Conservation (phyloP, 2,329 filamentous ascomycete genomes). For the Phialemoniopsis sp. region DNA sequence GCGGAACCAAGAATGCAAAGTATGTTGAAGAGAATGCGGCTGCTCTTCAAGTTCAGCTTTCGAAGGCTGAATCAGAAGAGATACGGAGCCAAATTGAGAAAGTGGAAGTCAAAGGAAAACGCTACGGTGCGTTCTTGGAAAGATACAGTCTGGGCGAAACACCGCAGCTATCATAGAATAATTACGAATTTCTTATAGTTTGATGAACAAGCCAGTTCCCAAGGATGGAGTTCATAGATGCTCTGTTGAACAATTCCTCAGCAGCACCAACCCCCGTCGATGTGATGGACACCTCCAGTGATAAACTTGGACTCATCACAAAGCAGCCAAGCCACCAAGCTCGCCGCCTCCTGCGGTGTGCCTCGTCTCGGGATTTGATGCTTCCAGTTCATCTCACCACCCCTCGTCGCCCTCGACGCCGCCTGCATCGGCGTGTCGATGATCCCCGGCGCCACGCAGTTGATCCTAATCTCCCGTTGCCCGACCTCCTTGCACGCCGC, state of each 20-base stretch:
- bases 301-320: slow-evolving; percentile 6
- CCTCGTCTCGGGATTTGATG: not conserved
- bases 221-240: no score
- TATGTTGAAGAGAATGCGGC: slow-evolving; percentile 42
- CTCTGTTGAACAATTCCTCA: no score
- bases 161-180: no score
- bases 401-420: no score
- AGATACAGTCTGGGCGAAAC: no score
- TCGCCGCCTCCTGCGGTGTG: slow-evolving; percentile 5
- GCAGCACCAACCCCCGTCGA: slow-evolving; percentile 3
- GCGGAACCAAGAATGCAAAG: slow-evolving; percentile 40
- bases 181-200: no score
- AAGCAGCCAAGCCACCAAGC: slow-evolving; percentile 3
- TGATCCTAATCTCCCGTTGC: slow-evolving; percentile 51
- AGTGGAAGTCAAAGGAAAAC: slow-evolving; percentile 8
- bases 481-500: slow-evolving; percentile 66
- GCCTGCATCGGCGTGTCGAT: slow-evolving; percentile 10
- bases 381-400: no score
- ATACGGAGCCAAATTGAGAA: slow-evolving; percentile 19
- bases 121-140: no score
- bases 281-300: slow-evolving; percentile 1
- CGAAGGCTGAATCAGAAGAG: slow-evolving; percentile 24
- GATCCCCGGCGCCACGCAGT: slow-evolving; percentile 19
- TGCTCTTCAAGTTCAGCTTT: slow-evolving; percentile 24
- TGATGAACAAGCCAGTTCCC: no score